phyloP scores from a whole-genome alignment of 108 stramenopile genomes.

The Pseudonitzschia delicatissima region DNA sequence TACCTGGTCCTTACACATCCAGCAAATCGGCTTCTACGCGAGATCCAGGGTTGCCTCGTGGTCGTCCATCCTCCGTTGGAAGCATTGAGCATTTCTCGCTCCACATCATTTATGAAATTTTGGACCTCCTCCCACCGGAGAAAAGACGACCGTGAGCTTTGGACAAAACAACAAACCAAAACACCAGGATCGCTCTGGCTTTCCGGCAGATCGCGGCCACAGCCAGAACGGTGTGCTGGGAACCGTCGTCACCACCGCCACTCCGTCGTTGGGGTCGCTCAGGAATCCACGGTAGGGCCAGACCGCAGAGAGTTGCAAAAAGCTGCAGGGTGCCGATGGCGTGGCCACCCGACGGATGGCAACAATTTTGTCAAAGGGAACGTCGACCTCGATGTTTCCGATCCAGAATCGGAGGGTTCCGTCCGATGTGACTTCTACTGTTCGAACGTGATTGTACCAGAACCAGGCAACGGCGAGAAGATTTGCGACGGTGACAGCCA shows the following conservation, averaged over 20 bases:
- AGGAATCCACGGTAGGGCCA: constrained; percentile 76
- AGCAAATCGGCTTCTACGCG: constrained; percentile 28
- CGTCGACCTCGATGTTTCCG: constrained; percentile 84
- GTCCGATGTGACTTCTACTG: constrained; percentile 79
- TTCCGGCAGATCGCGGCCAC: constrained; percentile 84
- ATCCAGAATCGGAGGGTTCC: constrained; percentile 87
- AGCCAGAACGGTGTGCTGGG: constrained; percentile 81
- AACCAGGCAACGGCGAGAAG: constrained; percentile 80
- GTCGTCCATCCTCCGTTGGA: constrained; percentile 18
- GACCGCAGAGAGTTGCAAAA: constrained; percentile 37
- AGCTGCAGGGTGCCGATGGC: constrained; percentile 29
- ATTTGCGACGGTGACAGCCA: constrained; percentile 74
- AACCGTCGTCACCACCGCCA: constrained; percentile 79
- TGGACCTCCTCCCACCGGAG: constrained; percentile 71
- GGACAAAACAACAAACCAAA: constrained; percentile 74
- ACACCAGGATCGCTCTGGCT: constrained; percentile 68
- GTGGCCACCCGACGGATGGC: constrained; percentile 48
- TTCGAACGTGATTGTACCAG: constrained; percentile 88
- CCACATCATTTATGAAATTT: constrained; percentile 78
- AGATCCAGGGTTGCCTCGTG: constrained; percentile 7
- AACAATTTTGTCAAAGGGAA: constrained; percentile 83
- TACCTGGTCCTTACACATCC: constrained; percentile 32
- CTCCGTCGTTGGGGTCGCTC: constrained; percentile 68
- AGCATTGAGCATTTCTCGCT: constrained; percentile 76
- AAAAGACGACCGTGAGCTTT: constrained; percentile 76